A percentile compares a stretch with the other conserved stretches of the same genome.
Conservation (phyloP, 345 rosid genomes). For the Xanthoceras sorbifolium region DNA sequence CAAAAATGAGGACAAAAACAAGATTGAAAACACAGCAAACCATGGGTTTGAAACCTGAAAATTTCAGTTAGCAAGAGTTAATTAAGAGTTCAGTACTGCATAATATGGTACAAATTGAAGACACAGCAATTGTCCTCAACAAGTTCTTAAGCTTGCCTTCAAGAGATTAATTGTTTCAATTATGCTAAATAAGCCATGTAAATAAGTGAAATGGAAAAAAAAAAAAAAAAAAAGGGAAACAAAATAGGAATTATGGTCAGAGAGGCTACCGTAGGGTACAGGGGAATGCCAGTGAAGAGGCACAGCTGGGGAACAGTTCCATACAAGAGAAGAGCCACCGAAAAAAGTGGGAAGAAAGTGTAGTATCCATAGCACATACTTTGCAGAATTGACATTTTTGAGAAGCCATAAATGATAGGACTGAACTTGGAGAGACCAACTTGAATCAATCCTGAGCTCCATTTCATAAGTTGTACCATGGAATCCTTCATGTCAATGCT, state of each 20-base stretch:
- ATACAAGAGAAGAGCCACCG: constrained; percentile 20
- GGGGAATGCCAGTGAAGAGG: constrained; percentile 20
- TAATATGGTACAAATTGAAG: too few relatives aligned
- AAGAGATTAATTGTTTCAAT: too few relatives aligned
- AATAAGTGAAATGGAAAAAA: too few relatives aligned
- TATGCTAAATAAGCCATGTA: too few relatives aligned
- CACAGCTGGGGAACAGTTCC: constrained; percentile 30
- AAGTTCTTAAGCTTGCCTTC: too few relatives aligned
- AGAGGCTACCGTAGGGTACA: constrained; percentile 27
- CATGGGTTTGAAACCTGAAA: not conserved
- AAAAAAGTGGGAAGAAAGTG: constrained; percentile 24
- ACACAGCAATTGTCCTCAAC: too few relatives aligned
- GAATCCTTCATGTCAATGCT: constrained; percentile 25
- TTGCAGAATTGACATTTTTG: constrained; percentile 26
- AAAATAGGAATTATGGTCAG: not conserved
- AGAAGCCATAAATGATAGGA: constrained; percentile 28
- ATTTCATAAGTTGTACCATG: constrained; percentile 23
- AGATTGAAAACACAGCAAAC: not conserved
- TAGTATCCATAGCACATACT: constrained; percentile 25
- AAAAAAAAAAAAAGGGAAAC: too few relatives aligned
- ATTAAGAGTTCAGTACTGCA: not conserved
- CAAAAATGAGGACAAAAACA: not conserved
- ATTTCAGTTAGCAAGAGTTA: not conserved
- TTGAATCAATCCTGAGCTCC: constrained; percentile 24
- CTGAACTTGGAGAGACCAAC: constrained; percentile 22